phyloP scores from a whole-genome alignment of 75 land plant species.

The Sequoiadendron giganteum region DNA sequence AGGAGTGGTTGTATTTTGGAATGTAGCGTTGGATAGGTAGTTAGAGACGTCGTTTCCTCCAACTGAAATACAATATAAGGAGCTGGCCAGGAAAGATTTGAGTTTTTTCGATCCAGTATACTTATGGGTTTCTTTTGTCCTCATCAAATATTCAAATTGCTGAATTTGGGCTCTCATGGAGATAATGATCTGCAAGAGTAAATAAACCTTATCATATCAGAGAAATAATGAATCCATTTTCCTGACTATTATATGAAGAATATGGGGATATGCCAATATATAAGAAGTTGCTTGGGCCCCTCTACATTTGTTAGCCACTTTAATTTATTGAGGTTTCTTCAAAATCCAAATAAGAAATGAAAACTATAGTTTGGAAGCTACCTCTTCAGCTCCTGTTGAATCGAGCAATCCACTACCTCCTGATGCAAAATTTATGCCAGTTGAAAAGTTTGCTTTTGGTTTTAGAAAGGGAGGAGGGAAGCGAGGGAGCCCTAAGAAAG shows the following conservation, averaged over 20 bases:
- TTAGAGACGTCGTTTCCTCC: not conserved
- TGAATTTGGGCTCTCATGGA: not conserved
- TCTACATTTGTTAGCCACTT: too few species aligned
- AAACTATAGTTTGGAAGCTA: not conserved
- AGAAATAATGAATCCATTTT: not conserved
- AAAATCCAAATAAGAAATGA: too few species aligned
- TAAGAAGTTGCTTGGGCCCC: too few species aligned
- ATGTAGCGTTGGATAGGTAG: not conserved
- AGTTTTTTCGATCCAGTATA: not conserved
- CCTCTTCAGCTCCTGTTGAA: not conserved
- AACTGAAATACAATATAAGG: not conserved
- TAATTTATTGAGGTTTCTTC: too few species aligned
- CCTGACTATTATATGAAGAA: not conserved
- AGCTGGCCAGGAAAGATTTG: not conserved
- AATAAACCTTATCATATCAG: not conserved
- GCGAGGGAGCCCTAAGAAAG: not conserved
- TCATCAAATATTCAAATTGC: not conserved
- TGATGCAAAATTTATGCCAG: not conserved
- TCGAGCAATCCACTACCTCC: slow-evolving; percentile 6
- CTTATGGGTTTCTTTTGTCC: not conserved
- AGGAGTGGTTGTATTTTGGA: not conserved
- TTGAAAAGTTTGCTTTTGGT: not conserved
- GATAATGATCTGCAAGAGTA: not conserved
- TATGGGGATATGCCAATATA: not conserved
- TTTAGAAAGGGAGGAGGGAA: not conserved